These are phyloP conservation scores for Coemansia sp. DNA, from an alignment of 371 early-diverging fungal genomes.

Conservation along the genomic window DNA sequence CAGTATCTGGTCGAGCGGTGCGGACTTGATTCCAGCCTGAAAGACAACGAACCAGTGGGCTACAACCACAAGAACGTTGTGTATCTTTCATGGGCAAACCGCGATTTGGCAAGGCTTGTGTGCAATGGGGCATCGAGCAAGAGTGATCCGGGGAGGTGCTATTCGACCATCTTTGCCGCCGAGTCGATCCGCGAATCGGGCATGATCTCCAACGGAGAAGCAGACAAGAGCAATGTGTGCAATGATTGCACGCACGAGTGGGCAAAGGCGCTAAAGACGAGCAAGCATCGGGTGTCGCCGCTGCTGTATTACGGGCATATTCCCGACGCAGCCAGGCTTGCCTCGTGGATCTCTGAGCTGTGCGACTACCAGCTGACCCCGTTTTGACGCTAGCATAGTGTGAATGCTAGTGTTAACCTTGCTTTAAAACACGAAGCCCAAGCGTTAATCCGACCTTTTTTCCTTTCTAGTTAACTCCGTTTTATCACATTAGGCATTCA, in stretches of 20 bases:
- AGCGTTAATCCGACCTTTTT: background rate
- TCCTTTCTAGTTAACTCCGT: background rate
- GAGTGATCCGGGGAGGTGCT: constrained; percentile 26
- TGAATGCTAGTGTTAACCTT: constrained; percentile 3
- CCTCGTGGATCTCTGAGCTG: constrained; percentile 47
- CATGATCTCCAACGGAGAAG: background rate
- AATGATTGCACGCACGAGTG: constrained; percentile 38
- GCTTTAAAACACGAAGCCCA: background rate
- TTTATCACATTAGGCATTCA: background rate
- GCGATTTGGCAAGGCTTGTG: constrained; percentile 18
- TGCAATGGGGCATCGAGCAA: constrained; percentile 26
- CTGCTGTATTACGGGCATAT: constrained; percentile 48
- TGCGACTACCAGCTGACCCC: constrained; percentile 35
- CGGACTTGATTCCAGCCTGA: constrained; percentile 5
- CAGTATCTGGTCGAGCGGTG: constrained; percentile 31
- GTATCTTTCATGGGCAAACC: constrained; percentile 41
- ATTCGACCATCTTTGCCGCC: constrained; percentile 30
- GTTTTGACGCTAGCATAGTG: constrained; percentile 9
- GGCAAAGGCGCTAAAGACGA: constrained; percentile 18
- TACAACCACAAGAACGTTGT: constrained; percentile 43
- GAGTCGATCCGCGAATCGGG: constrained; percentile 29
- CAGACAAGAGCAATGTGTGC: constrained; percentile 19
- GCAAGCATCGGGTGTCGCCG: constrained; percentile 32
- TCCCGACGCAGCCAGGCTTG: constrained; percentile 34
- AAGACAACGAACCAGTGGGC: constrained; percentile 21